These are phyloP conservation scores for Austroboletus festivus DNA, from an alignment of 768 basidiomycete genomes.

Conservation along the genomic window DNA sequence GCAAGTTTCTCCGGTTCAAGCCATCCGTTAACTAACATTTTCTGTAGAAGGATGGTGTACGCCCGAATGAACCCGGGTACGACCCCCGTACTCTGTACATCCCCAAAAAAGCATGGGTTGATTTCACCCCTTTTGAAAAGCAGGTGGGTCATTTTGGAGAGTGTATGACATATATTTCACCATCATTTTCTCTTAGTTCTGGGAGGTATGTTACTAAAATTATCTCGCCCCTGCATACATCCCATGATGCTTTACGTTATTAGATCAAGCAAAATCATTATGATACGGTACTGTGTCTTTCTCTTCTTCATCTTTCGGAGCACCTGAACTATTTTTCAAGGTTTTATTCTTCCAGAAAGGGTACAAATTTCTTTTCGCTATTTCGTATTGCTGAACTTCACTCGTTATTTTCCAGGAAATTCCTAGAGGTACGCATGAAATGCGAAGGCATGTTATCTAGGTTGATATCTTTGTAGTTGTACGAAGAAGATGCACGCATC, in stretches of 20 bases:
- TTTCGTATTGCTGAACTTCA: background rate
- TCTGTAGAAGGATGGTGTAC: slow-evolving; percentile 71
- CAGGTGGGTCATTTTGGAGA: slow-evolving; percentile 46
- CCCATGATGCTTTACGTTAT: slow-evolving; percentile 15
- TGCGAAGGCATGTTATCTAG: background rate
- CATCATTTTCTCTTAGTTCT: slow-evolving; percentile 46
- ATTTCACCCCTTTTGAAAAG: slow-evolving; percentile 94
- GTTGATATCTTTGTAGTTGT: slow-evolving; percentile 44
- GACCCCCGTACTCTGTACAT: slow-evolving; percentile 87
- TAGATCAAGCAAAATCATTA: slow-evolving; percentile 97
- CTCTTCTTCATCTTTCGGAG: slow-evolving; percentile 10
- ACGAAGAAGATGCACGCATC: slow-evolving; percentile 91
- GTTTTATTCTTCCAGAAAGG: slow-evolving; percentile 99
- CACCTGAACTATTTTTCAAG: slow-evolving; percentile 33
- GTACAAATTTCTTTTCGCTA: slow-evolving; percentile 34
- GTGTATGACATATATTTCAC: background rate
- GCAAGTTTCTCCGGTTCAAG: slow-evolving; percentile 35
- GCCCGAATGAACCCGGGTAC: slow-evolving; percentile 80
- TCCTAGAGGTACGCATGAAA: slow-evolving; percentile 56
- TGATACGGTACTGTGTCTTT: slow-evolving; percentile 64
- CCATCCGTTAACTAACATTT: background rate
- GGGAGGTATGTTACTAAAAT: slow-evolving; percentile 51
- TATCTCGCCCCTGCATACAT: background rate
- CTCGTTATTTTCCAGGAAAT: slow-evolving; percentile 55
- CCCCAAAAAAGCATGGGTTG: slow-evolving; percentile 70